Evolutionary conservation across 805 yeast species (phyloP), one percentile per base, ranked within the genome.

Genomic region (Komagataella mondaviorum): DNA sequence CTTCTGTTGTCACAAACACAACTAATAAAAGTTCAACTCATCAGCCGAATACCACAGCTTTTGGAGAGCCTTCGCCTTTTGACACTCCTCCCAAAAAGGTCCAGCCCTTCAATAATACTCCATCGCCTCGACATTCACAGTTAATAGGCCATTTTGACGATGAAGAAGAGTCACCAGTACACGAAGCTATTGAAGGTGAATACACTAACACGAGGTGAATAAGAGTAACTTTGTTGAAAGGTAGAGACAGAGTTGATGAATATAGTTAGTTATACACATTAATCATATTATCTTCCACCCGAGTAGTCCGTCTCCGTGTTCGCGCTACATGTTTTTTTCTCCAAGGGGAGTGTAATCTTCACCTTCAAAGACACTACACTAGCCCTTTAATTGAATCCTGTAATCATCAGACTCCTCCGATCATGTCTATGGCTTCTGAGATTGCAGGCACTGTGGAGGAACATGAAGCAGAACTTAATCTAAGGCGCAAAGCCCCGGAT

Each of bases 401-500:
- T 30, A 30, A 30, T 14, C 39, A 30, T 30, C 39, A 30, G 39
- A 30, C 39, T 14, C 39, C 14, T 23, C 39, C 17, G 17, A 22
- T 23, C 18, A 69, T 71, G 73, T 65, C 71, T 6, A 56, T 70
- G 59, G 62, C 71, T 4, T 69, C 74, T 6, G 71, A 69, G 54
- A 53, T 71, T 24, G 71, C 72, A 4, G 71, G 69, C 4, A 69
- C 67, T 3, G 63, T 70, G 18, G 73, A 70, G 49, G 73, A 69
- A 43, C 56, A 60, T 6, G 59, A 59, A 12, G 55, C 57, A 12
- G 57, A 53, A 10, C 48, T 56, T 24, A 52, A 52, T 20, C 49
- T 44, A 45, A 39, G 14, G 22, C 50, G 23, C 22, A 50, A 47
- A 18, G 48, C 45, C 43, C n/a, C 20, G 23, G 39, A 30, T 22